Base-by-base conservation (phyloP, 495 filamentous ascomycete genomes). In the Cairneyella variabilis region DNA sequence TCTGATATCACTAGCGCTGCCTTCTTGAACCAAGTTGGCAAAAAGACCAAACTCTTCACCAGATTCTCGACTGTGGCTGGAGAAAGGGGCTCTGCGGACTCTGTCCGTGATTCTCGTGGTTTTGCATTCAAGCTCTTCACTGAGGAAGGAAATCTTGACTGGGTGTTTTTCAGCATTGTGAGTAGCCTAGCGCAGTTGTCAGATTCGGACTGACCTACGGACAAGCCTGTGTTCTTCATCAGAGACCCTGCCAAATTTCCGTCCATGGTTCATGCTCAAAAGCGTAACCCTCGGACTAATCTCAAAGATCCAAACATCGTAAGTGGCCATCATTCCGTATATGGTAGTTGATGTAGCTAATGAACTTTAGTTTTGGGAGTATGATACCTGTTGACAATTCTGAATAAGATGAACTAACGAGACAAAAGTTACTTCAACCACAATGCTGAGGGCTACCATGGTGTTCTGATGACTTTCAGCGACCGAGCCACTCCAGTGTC, bases 111-210 rank as follows among this genome's bases (percentile, higher is more conserved):
- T 59, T 82, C 84, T 11, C 72, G 83, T 43, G 87, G 87, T 0
- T 88, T 86, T 54, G 77, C 85, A 23, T 70, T 86, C 67, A 91
- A 90, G 71, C 86, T 92, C 75, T 89, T 86, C 61, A 91, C 89
- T 2, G 74, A 87, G 11, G 84, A 95, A 62, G 88, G 87, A 11
- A 90, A 91, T 66, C 88, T 80, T 76, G 88, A 91, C 57, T 83
- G 79, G 72, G 84, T 88, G 20, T 81, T 77, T 60, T 84, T 84
- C 69, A 83, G 85, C 67, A 83, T 79, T 4, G n/a, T n/a, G n/a
- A n/a, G n/a, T n/a, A n/a, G n/a, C n/a, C n/a, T n/a, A n/a, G n/a
- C n/a, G n/a, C n/a, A n/a, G n/a, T n/a, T n/a, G n/a, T n/a, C n/a
- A n/a, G n/a, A n/a, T n/a, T n/a, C n/a, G n/a, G n/a, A n/a, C n/a